A percentile compares a stretch with the other conserved stretches of the same genome.
Evolutionary conservation across 148 eudicot genomes (phyloP).

Genomic region (Camellia granthamiana): DNA sequence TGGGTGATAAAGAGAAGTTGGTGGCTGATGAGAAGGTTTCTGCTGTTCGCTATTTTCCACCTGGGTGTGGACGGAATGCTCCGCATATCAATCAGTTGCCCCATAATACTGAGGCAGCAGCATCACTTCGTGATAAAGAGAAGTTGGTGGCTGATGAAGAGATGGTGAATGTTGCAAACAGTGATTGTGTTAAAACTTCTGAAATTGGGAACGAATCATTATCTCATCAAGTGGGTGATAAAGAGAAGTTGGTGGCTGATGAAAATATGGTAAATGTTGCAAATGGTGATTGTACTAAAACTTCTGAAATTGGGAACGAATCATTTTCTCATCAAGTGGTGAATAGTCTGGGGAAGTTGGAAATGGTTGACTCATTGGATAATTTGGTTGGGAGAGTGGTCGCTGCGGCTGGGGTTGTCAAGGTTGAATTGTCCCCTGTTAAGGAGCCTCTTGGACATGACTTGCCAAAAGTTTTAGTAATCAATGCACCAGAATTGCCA

Average conservation of each 20-base stretch:
- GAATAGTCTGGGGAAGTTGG: constrained; percentile 17
- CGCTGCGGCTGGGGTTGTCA: constrained; percentile 1
- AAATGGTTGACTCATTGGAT: constrained; percentile 12
- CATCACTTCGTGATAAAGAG: constrained; percentile 9
- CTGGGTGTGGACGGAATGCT: constrained; percentile 63
- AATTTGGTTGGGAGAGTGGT: constrained; percentile 17
- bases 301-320: constrained; percentile 19
- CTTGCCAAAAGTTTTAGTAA: constrained; percentile 7
- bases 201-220: constrained; percentile 18
- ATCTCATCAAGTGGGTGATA: constrained; percentile 8
- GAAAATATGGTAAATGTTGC: too few species aligned
- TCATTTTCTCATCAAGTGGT: constrained; percentile 14
- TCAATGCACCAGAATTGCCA: not conserved
- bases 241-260: too few species aligned
- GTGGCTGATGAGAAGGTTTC: not conserved
- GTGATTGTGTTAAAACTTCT: constrained; percentile 18
- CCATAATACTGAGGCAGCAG: constrained; percentile 12
- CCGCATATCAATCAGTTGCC: constrained; percentile 6
- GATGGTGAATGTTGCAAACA: constrained; percentile 15
- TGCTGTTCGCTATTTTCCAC: constrained; percentile 68
- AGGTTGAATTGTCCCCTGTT: constrained; percentile 4
- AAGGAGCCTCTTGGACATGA: constrained; percentile 5
- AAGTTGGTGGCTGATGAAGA: constrained; percentile 9
- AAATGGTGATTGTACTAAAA: constrained; percentile 16
- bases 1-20: not conserved